Evolutionary conservation across 192 early-diverging fungal species (phyloP).

Genomic region (Coemansia sp.): DNA sequence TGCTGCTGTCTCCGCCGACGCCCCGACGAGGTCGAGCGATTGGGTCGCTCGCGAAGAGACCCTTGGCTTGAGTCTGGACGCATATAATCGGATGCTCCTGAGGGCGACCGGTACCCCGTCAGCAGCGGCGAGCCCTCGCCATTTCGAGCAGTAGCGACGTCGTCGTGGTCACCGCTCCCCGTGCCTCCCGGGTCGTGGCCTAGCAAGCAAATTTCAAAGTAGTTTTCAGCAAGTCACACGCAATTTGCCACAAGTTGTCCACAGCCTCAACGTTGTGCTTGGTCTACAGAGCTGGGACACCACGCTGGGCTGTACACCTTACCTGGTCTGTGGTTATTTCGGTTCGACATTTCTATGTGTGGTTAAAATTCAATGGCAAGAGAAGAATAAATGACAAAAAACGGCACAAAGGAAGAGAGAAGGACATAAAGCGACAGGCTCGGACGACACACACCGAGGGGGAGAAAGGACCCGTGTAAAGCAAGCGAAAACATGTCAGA

Average conservation of each 20-base stretch:
- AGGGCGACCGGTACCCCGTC: slow-evolving; percentile 5
- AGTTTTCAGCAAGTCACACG: neutral
- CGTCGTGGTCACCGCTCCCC: neutral
- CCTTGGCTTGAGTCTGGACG: slow-evolving; percentile 25
- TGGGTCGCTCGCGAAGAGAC: slow-evolving; percentile 5
- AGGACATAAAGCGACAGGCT: neutral
- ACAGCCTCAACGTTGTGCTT: neutral
- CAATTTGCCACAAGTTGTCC: neutral
- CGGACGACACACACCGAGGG: neutral
- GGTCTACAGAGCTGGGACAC: neutral
- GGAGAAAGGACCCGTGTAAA: neutral
- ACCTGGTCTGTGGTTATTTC: neutral
- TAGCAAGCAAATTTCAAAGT: neutral
- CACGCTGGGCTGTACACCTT: neutral
- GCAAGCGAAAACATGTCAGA: neutral
- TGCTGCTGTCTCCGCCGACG: slow-evolving; percentile 16
- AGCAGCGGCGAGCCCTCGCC: slow-evolving; percentile 30
- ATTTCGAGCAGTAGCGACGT: neutral
- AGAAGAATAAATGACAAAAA: neutral
- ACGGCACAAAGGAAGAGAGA: neutral
- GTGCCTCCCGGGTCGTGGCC: neutral
- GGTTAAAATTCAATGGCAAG: neutral
- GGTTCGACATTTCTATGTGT: neutral
- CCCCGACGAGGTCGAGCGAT: neutral
- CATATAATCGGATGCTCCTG: slow-evolving; percentile 10